These are phyloP conservation scores for Diospyros lotus DNA, from an alignment of 148 eudicot genomes.

Conservation along the genomic window DNA sequence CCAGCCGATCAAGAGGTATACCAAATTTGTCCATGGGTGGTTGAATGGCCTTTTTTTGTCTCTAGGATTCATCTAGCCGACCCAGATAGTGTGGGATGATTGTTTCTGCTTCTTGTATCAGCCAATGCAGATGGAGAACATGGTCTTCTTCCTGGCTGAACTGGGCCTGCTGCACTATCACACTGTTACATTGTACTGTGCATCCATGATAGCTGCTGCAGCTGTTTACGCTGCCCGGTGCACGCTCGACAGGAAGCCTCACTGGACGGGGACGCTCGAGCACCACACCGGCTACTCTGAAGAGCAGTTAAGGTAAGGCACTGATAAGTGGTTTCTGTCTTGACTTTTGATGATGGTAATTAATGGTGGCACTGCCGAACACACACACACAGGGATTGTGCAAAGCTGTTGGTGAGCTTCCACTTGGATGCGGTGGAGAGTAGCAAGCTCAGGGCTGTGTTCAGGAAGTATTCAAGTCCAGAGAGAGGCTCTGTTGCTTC, in stretches of 20 bases:
- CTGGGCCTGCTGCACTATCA: slow-evolving; percentile 56
- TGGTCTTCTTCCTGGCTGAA: slow-evolving; percentile 70
- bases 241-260: slow-evolving; percentile 44
- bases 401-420: slow-evolving; percentile 42
- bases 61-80: no score
- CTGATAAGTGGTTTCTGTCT: not conserved
- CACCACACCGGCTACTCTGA: slow-evolving; percentile 69
- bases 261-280: slow-evolving; percentile 63
- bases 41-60: no score
- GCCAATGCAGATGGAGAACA: slow-evolving; percentile 55
- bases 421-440: slow-evolving; percentile 32
- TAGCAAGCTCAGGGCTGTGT: slow-evolving; percentile 53
- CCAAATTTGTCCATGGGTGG: no score
- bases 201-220: slow-evolving; percentile 69
- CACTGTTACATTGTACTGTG: slow-evolving; percentile 32
- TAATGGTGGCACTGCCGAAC: no score
- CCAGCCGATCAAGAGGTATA: slow-evolving; percentile 62
- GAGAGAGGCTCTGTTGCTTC: slow-evolving; percentile 62
- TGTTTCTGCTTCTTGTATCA: not conserved
- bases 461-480: slow-evolving; percentile 46
- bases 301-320: slow-evolving; percentile 44
- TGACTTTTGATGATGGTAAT: not conserved
- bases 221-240: slow-evolving; percentile 66
- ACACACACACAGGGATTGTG: slow-evolving; percentile 59
- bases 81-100: no score